These are phyloP conservation scores for Lophium mytilinum DNA, from an alignment of 495 filamentous ascomycete species.

Conservation along the genomic window DNA sequence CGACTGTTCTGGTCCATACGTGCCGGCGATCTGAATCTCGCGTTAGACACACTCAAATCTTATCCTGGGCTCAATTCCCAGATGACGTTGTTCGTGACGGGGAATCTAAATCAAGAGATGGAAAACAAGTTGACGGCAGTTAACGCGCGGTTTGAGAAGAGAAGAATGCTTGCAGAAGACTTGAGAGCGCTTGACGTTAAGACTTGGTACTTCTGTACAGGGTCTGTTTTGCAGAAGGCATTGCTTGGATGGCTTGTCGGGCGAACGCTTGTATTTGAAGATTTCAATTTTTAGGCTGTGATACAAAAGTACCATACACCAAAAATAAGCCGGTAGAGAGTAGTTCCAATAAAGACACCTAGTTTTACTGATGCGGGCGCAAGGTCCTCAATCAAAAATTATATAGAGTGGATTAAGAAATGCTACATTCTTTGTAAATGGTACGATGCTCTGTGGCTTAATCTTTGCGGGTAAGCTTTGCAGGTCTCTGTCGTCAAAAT, in stretches of 20 bases:
- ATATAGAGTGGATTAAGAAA: too few relatives aligned
- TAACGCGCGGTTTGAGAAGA: slow-evolving; percentile 39
- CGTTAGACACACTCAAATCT: slow-evolving; percentile 48
- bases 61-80: slow-evolving; percentile 43
- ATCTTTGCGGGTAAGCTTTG: too few relatives aligned
- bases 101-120: slow-evolving; percentile 27
- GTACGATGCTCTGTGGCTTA: too few relatives aligned
- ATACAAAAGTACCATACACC: too few relatives aligned
- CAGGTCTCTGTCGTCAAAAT: too few relatives aligned
- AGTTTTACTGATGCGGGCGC: too few relatives aligned
- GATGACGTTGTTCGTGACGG: slow-evolving; percentile 56
- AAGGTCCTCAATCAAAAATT: too few relatives aligned
- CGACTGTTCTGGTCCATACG: slow-evolving; percentile 60
- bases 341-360: too few relatives aligned
- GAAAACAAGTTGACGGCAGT: slow-evolving; percentile 23
- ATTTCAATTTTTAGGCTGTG: slow-evolving; percentile 54
- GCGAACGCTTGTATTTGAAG: slow-evolving; percentile 57
- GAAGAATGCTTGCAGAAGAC: slow-evolving; percentile 50
- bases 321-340: too few relatives aligned
- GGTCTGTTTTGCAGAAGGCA: slow-evolving; percentile 45
- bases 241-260: slow-evolving; percentile 57
- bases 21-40: slow-evolving; percentile 52
- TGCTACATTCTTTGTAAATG: too few relatives aligned
- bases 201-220: slow-evolving; percentile 64
- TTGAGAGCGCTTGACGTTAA: slow-evolving; percentile 31